Percentiles rank a stretch among this genome's conserved stretches.
Evolutionary conservation across 73 alveolate species (phyloP).

Genomic region (Paramecium primaurelia): DNA sequence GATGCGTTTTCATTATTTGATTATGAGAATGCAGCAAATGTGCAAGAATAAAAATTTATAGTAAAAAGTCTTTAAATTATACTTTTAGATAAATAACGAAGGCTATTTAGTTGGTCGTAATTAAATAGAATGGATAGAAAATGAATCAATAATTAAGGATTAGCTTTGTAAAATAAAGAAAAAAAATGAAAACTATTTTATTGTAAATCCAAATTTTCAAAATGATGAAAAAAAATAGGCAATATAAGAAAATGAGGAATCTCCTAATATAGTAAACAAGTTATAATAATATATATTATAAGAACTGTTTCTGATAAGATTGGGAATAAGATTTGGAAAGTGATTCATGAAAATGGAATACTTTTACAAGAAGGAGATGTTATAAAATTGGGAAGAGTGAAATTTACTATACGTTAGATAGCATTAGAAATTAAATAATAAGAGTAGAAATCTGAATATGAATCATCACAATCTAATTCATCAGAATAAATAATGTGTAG

Average conservation of each 20-base stretch:
- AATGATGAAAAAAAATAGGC: neutral
- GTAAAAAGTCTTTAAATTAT: neutral
- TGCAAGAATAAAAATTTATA: neutral
- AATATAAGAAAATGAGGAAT: neutral
- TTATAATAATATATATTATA: neutral
- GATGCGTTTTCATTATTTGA: conserved; percentile 24
- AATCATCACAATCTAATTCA: conserved; percentile 6
- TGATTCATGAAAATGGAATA: conserved; percentile 29
- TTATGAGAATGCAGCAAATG: neutral
- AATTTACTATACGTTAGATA: neutral
- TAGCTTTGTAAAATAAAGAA: neutral
- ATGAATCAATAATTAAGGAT: neutral
- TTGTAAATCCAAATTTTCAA: neutral
- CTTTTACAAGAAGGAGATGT: conserved; percentile 47
- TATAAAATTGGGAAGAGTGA: conserved; percentile 52
- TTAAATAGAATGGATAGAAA: neutral
- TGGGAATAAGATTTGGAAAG: conserved; percentile 2
- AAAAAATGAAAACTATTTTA: neutral
- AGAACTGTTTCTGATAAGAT: neutral
- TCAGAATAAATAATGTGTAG: conserved; percentile 57
- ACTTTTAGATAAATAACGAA: neutral
- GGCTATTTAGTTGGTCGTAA: neutral
- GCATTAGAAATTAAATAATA: neutral
- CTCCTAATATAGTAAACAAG: neutral
- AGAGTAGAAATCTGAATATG: neutral